Evolutionary conservation across 768 basidiomycete species (phyloP).

Genomic region (Lactarius deliciosus): DNA sequence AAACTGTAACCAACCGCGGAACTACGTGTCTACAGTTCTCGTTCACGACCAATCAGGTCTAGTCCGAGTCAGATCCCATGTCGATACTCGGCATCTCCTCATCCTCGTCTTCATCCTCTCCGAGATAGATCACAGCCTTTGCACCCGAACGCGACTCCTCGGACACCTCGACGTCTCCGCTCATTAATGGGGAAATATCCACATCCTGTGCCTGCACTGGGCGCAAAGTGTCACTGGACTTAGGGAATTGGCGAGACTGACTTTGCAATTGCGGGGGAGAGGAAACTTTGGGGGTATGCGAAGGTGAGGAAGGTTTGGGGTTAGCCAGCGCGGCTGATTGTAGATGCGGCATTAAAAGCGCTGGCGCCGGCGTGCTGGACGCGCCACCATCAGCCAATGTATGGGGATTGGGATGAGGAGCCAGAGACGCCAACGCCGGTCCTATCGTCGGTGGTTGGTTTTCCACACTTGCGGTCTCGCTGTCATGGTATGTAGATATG

Average conservation of each 20-base stretch:
- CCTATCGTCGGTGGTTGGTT: background rate
- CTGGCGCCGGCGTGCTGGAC: background rate
- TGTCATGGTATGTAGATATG: slow-evolving; percentile 10
- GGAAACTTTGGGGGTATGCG: background rate
- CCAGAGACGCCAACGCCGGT: background rate
- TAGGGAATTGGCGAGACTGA: background rate
- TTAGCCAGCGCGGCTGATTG: background rate
- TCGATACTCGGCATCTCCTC: slow-evolving; percentile 77
- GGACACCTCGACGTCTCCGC: background rate
- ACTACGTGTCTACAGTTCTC: background rate
- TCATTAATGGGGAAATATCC: slow-evolving; percentile 2
- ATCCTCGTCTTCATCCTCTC: slow-evolving; percentile 56
- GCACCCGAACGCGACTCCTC: slow-evolving; percentile 3
- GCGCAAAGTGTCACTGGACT: background rate
- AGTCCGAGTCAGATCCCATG: slow-evolving; percentile 77
- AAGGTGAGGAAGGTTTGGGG: background rate
- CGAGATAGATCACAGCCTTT: slow-evolving; percentile 3
- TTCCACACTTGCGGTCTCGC: background rate
- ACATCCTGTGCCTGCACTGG: background rate
- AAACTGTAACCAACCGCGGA: background rate
- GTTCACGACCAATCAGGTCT: slow-evolving; percentile 34
- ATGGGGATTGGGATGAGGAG: background rate
- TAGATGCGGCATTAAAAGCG: background rate
- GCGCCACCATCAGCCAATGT: background rate
- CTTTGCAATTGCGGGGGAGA: background rate